phyloP scores from a whole-genome alignment of 2,329 filamentous ascomycete genomes.

The Neofusicoccum sp. region DNA sequence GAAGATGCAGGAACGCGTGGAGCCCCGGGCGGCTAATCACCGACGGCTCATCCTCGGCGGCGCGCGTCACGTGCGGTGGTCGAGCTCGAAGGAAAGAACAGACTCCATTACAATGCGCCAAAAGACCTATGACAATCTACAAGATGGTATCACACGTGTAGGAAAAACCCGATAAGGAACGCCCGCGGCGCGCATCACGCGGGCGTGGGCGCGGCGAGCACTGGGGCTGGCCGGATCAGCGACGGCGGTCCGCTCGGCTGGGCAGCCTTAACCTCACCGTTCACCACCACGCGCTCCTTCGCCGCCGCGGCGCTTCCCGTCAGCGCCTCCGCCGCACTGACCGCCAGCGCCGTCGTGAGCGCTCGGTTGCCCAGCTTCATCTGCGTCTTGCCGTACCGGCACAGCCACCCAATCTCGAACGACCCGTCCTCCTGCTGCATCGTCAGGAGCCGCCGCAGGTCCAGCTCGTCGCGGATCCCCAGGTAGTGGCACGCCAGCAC shows the following conservation, averaged over 20 bases:
- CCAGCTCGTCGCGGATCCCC: constrained; percentile 22
- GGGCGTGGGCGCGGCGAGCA: not conserved
- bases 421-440: constrained; percentile 36
- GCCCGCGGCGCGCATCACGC: not conserved
- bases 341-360: constrained; percentile 26
- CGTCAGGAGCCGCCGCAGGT: constrained; percentile 23
- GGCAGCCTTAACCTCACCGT: not conserved
- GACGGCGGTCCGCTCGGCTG: not conserved
- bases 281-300: not conserved
- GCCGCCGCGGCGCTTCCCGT: not conserved
- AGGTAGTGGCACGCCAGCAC: constrained; percentile 29
- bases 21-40: not conserved
- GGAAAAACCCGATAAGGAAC: not conserved
- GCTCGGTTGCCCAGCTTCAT: constrained; percentile 25
- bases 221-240: not conserved
- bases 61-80: not conserved
- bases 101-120: not conserved
- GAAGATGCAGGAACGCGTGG: not conserved
- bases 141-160: not conserved
- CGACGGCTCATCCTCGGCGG: not conserved
- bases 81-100: too few species aligned
- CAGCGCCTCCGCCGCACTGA: constrained; percentile 23
- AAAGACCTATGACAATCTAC: not conserved
- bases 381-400: constrained; percentile 21
- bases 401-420: constrained; percentile 33